Base-by-base conservation (phyloP, 441 rosid genomes). In the Erysimum pusillum region DNA sequence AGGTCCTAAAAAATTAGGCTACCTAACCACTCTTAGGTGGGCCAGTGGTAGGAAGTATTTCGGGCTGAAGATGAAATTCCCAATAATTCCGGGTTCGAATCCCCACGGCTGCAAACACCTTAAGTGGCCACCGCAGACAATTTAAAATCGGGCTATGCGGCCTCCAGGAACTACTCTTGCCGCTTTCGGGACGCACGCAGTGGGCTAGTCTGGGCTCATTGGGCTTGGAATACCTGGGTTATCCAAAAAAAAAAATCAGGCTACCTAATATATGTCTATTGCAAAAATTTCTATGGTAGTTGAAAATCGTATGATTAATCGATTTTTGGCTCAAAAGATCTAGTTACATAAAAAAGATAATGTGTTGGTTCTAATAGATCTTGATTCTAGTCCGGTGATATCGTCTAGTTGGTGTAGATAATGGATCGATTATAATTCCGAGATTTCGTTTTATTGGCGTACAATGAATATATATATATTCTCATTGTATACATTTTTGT, bases 251-350 rank as follows among this genome's bases (percentile, higher is more conserved):
- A n/a, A n/a, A n/a, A 34, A 42, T n/a, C 64, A 12, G 25, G n/a
- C 57, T 62, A 42, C 7, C 42, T 10, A 62, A 39, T 8, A 15
- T 6, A 15, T 36, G 2, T n/a, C 31, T 46, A 20, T 48, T 48
- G 41, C 9, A 32, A 41, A 32, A 32, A 9, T 20, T 14, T 34
- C 13, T 45, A 18, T 35, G 42, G 49, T 57, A 11, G 46, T 28
- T 67, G 17, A 15, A 52, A 60, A 62, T 60, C 41, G 56, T 56
- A 15, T 42, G 58, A 60, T 60, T 60, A 69, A 63, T 63, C 63
- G 41, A 59, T 53, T 22, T 52, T 53, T 22, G 34, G 58, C 34
- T 12, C 34, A 53, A 53, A 25, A 1, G 35, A 20, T 22, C n/a
- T 52, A 11, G n/a, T 10, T 52, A 22, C 58, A 10, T 5, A 51